These are phyloP conservation scores for Cucurbita moschata DNA, from an alignment of 306 rosid genomes.

Conservation along the genomic window DNA sequence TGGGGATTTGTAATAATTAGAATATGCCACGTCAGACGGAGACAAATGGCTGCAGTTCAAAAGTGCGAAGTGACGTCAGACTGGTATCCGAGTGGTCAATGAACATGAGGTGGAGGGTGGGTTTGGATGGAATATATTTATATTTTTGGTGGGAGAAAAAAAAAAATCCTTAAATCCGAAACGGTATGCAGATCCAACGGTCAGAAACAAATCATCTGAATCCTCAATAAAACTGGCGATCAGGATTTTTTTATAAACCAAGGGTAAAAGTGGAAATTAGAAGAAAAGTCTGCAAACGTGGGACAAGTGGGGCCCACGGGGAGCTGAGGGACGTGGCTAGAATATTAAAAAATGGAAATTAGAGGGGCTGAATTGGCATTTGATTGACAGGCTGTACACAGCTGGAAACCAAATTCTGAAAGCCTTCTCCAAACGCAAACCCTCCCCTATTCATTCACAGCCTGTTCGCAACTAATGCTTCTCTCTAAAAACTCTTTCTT, in stretches of 20 bases:
- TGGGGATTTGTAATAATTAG: background rate
- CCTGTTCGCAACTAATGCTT: constrained; percentile 1
- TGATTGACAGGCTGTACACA: background rate
- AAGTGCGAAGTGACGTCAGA: background rate
- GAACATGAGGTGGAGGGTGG: background rate
- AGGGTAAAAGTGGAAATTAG: background rate
- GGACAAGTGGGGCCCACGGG: background rate
- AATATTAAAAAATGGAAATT: background rate
- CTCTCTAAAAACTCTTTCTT: background rate
- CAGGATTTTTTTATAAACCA: too few relatives aligned
- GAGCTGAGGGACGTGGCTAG: background rate
- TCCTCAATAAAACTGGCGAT: too few relatives aligned
- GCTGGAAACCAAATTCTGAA: background rate
- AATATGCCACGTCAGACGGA: background rate
- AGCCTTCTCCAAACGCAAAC: background rate
- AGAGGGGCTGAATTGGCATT: background rate
- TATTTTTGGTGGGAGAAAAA: background rate
- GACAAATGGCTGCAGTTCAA: background rate
- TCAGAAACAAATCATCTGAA: background rate
- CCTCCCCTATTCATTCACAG: background rate
- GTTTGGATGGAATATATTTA: background rate
- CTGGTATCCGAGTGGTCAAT: background rate
- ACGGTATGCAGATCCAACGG: background rate
- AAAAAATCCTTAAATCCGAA: background rate
- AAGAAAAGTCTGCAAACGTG: background rate